Base-by-base conservation (phyloP, 192 early-diverging fungal species). In the Coemansia sp. region DNA sequence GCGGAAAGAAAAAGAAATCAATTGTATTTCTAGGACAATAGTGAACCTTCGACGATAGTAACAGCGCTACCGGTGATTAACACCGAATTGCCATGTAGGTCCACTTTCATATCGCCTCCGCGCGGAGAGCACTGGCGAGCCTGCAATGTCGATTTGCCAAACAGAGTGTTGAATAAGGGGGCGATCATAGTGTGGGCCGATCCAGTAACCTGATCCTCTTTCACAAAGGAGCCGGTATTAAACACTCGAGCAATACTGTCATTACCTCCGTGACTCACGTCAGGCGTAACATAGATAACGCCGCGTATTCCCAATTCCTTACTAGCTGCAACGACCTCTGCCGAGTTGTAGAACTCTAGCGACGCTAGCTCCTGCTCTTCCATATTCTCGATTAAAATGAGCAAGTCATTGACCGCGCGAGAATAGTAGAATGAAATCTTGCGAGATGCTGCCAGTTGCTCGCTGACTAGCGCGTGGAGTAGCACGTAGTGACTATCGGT, bases 151-250 rank as follows among this genome's bases (percentile, higher is more conserved):
- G 44, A 35, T 30, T 69, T 70, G 2, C 68, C 74, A 43, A 63
- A 63, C 14, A 50, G 26, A 9, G 14, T n/a, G 16, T 42, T 26
- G 16, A 70, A 72, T 21, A 77, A 26, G 11, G 69, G 65, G 4
- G 66, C 75, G 28, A 76, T 63, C 16, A 66, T 39, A 3, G 69
- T 71, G 32, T 76, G 69, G 11, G 69, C 68, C 10, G 75, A 76
- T 26, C 75, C 82, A 3, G 71, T 78, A 19, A 73, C 77, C 46
- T 73, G 74, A 43, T 84, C 83, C 44, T 84, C 83, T 7, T 39
- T 32, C 28, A 57, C 53, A 6, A 28, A 33, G 6, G 53, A 57
- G 53, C 53, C 61, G 7, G 66, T 43, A 37, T 43, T 40, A 42
- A 84, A 84, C 6, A 84, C 69, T 10, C 82, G 74, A 19, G 70